Evolutionary conservation across 1,284 basidiomycete genomes (phyloP), one percentile per base, ranked within the genome.

Genomic region (Irpex sp.): DNA sequence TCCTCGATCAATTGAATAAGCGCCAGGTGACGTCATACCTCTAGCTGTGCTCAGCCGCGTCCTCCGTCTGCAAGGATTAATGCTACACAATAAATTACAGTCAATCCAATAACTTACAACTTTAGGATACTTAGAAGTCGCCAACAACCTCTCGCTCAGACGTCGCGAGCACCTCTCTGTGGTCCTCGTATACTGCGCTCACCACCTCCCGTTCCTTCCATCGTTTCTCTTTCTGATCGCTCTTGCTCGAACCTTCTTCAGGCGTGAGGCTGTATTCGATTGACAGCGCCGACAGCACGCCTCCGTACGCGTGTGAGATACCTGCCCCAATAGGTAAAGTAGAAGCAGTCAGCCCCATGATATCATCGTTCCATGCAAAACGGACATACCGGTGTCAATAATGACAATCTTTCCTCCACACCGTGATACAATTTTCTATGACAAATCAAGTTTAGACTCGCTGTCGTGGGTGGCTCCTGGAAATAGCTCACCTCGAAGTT

Each of bases 271-370:
- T 87, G 75, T 97, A 96, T 43, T 89, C 81, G 61, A 97, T 88
- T 26, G 92, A 92, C 13, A 97, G 78, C 1, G 95, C 94, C 0
- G 94, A 95, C 5, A 96, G 78, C 0, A 86, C 87, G 7, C 95
- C 95, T n/a, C 94, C 94, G 70, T 97, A 98, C 1, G 94, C 95
- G 71, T 91, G 91, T 1, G 94, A 95, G 63, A 97, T 97, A 43
- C 94, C 94, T 87, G 62, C 9, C 17, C 13, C 15, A 19, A 51
- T 43, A 15, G 35, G 17, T 7, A 58, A 36, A 19, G 46, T 43
- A 15, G 17, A n/a, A 58, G 35, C 11, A 7, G 19, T 35, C 31
- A 49, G 5, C 53, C 26, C 4, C 39, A 43, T 13, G 56, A 13
- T 4, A 13, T 26, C 39, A 57, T 35, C 39, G 46, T 11, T 21